Conservation (phyloP, 83 land plant species). For the Picea abies region DNA sequence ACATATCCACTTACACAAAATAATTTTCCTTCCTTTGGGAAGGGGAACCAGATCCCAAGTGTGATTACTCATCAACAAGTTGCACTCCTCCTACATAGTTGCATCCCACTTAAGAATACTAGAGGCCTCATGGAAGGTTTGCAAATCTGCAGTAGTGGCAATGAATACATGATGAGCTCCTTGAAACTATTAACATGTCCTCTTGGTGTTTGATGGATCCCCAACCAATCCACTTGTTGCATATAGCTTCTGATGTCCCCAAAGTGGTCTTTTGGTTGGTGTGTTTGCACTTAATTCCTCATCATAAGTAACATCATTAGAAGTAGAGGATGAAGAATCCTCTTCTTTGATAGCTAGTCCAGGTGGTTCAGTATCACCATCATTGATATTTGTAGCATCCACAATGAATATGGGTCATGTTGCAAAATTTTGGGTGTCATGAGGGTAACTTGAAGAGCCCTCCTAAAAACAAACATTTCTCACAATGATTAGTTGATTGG, state of each 20-base stretch:
- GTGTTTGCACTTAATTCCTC: background rate
- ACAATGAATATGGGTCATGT: too few species aligned
- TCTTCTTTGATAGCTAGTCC: too few species aligned
- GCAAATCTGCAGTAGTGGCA: background rate
- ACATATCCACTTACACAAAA: background rate
- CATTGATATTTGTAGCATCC: too few species aligned
- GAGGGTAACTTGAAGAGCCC: background rate
- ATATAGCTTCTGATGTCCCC: background rate
- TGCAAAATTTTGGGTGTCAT: background rate
- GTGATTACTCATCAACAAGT: background rate
- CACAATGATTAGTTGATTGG: background rate
- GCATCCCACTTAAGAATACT: background rate
- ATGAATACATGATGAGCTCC: background rate
- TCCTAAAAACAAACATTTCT: background rate
- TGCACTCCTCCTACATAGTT: background rate
- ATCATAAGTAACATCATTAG: too few species aligned
- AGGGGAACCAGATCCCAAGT: background rate
- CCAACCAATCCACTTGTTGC: background rate
- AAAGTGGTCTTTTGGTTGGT: background rate
- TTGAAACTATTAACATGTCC: background rate
- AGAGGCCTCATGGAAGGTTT: background rate
- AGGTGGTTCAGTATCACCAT: too few species aligned
- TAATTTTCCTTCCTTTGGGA: background rate
- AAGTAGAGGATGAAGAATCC: too few species aligned
- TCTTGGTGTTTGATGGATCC: background rate